Evolutionary conservation across 2,329 filamentous ascomycete genomes (phyloP), one percentile per base, ranked within the genome.

Genomic region (Fusarium albidum): DNA sequence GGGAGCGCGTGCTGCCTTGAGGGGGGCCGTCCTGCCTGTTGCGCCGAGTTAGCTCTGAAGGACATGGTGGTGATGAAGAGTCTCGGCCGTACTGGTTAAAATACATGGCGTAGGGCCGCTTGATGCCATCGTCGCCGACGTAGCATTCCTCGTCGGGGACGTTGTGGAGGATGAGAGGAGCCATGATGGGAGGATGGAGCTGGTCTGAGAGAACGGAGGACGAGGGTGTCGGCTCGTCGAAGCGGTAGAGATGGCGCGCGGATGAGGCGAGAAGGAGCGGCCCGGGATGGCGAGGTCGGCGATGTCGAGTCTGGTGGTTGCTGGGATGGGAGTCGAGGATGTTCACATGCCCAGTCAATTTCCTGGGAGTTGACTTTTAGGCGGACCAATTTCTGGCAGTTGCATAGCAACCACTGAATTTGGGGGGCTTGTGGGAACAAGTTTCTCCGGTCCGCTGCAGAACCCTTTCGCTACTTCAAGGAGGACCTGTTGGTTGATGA

Each of bases 101-200:
- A 31, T 87, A 79, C 80, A 88, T 85, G 57, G 85, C 86, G 68
- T 87, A 89, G 3, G 86, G 86, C 56, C 86, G 76, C 70, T 83
- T 82, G 59, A 88, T 69, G 56, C 86, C 86, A 72, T 88, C 86
- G 46, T 87, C 83, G 51, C 86, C 86, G 6, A 84, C 74, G 68
- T 87, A 88, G 42, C 85, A 82, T 68, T 88, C 86, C 43, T 88
- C 85, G 61, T 88, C 85, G 50, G 85, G 85, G 59, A 88, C 86
- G 68, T 87, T 88, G 69, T 89, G 86, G 28, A 89, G 75, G 66
- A 88, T 87, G 52, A 88, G 76, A 62, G 86, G 86, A 51, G 84
- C 81, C 84, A 87, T 88, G 60, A 55, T 59, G 50, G 39, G 55
- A 21, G 41, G 17, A 44, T 28, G 32, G 29, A 40, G 48, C 33